Base-by-base conservation (phyloP, 2,329 filamentous ascomycete species). In the Conoideocrella luteorostrata region DNA sequence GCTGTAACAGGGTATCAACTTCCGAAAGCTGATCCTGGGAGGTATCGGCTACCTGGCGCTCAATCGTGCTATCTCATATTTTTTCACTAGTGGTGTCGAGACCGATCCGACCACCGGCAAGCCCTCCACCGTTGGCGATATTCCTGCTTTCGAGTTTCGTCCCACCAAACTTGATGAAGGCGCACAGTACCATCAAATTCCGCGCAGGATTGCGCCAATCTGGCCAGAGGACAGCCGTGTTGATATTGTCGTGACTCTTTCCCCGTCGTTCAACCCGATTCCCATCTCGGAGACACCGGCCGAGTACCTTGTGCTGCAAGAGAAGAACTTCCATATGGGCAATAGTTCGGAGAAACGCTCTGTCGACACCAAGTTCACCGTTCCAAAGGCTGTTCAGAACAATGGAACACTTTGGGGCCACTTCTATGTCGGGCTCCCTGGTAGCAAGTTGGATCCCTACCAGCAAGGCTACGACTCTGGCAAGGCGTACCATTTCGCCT, bases 321-420 rank as follows among this genome's bases (percentile, higher is more conserved):
- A 97, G 71, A 86, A 82, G 63, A 74, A 76, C 49, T 97, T 95
- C 64, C 78, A 77, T 40, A 72, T 91, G 44, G 86, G 86, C 48
- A 84, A 94, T 64, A 88, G 75, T 59, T 84, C 80, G 46, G 89
- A 97, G 56, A 83, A 77, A 58, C 80, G 93, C 45, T 75, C 84
- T 43, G 75, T 90, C 46, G 82, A 91, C 53, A 86, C 86, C 6
- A 82, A 74, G 29, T 88, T 98, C 59, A 67, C 74, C 3, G 81
- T 97, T 4, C 91, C 93, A 3, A 72, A 74, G 49, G 74, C 79
- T 33, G 89, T 95, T 1, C 90, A 96, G 71, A 77, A 89, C 53
- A 97, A 97, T 61, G 89, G 88, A 26, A 96, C 91, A 1, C 76
- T 98, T 9, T 96, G 88, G 82, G 91, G 87, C 3, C 93, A 98